Evolutionary conservation across 2,329 filamentous ascomycete genomes (phyloP), one percentile per base, ranked within the genome.

Genomic region (Daldinia sp.): DNA sequence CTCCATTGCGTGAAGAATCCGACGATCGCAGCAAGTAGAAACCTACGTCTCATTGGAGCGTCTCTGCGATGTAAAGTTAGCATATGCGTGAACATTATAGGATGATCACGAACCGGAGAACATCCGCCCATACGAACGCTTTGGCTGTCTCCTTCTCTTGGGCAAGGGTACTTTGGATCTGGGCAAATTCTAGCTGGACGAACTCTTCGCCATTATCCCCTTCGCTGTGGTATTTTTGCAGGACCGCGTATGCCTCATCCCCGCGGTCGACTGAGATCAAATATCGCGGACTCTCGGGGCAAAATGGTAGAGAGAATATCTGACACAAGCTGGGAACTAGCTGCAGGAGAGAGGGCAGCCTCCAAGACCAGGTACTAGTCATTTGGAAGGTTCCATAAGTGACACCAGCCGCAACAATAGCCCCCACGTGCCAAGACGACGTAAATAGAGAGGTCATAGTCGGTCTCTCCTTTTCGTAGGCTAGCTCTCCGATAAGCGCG

Each of bases 161-260:
- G 45, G 77, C 76, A 39, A 85, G 79, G 19, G 83, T 81, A 63
- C 82, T 81, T 52, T 83, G 78, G 71, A 86, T 86, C 70, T 87
- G 82, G 13, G 82, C 82, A 63, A 82, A 85, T 71, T 87, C 83
- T 3, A 86, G 76, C 51, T 81, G 78, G 2, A 87, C 85, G 63
- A 86, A 81, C 6, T 82, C 80, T 0, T 79, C 81, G 15, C 76
- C 77, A 4, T 81, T 78, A 54, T 83, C 79, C 2, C 85, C 86
- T 66, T 89, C 81, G 13, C 80, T 80, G 67, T 87, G 87, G 68
- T 84, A 88, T 60, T 83, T 84, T 13, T 80, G 78, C 62, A 90
- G 79, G 5, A 85, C 81, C 9, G 80, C 79, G 13, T 83, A 76
- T 0, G 86, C 86, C 61, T 88, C 80, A 15, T 87, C 84, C 4